These are phyloP conservation scores for Sechiopsis laciniata DNA, from an alignment of 306 rosid species.

Conservation along the genomic window DNA sequence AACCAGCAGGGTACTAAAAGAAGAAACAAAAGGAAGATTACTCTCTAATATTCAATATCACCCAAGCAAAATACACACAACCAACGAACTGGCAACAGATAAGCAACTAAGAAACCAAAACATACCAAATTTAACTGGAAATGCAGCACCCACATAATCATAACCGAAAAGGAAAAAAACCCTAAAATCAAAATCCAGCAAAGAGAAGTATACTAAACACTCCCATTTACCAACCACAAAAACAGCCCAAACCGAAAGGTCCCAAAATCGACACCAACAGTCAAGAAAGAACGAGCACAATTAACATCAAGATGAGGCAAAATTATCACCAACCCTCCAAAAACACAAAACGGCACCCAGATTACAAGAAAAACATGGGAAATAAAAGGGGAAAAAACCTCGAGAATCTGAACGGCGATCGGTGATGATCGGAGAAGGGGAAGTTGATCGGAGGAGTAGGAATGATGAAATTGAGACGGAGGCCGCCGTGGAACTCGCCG, in stretches of 20 bases:
- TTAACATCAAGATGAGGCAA: not conserved
- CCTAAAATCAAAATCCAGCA: not conserved
- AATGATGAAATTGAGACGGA: not conserved
- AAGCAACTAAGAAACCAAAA: conserved; percentile 1
- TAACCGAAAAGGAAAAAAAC: not conserved
- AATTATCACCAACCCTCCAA: too few relatives aligned
- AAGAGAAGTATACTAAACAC: not conserved
- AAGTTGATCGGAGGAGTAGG: too few relatives aligned
- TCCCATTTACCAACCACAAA: conserved; percentile 12
- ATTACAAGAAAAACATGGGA: not conserved
- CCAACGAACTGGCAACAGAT: too few relatives aligned
- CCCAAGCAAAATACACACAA: too few relatives aligned
- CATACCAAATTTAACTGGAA: conserved; percentile 9
- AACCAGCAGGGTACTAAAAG: too few relatives aligned
- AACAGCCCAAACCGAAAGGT: conserved; percentile 16
- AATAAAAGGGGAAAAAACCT: conserved; percentile 43
- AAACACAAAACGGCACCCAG: not conserved
- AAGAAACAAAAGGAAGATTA: too few relatives aligned
- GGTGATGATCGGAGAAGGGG: conserved; percentile 24
- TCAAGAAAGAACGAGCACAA: too few relatives aligned
- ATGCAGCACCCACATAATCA: not conserved
- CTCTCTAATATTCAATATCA: too few relatives aligned
- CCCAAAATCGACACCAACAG: not conserved
- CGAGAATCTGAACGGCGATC: conserved; percentile 54
- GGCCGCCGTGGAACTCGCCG: too few relatives aligned